These are phyloP conservation scores for Iris pallida DNA, from an alignment of 116 monocot species.

Conservation along the genomic window DNA sequence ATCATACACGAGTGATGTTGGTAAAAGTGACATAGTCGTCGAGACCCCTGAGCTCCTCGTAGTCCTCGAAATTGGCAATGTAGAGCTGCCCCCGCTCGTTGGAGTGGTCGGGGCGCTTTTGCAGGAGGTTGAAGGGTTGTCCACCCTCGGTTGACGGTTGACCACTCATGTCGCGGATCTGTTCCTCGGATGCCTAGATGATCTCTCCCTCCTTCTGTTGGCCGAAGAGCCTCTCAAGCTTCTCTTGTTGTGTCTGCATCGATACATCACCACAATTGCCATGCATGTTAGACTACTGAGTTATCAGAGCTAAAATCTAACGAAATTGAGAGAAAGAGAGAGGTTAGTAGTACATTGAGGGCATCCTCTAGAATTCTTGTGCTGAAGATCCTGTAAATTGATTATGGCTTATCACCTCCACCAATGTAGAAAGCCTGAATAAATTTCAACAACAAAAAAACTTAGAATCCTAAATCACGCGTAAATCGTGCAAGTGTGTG, in stretches of 20 bases:
- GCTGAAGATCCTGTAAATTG: conserved; percentile 43
- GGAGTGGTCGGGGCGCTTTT: conserved; percentile 23
- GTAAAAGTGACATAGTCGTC: conserved; percentile 36
- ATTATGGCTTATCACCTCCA: conserved; percentile 36
- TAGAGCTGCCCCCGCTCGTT: conserved; percentile 35
- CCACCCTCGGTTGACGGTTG: conserved; percentile 13
- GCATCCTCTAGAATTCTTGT: conserved; percentile 43
- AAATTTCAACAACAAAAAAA: too few relatives aligned
- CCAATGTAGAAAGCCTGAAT: conserved; percentile 39
- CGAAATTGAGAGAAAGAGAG: too few relatives aligned
- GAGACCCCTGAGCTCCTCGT: conserved; percentile 30
- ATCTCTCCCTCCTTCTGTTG: conserved; percentile 32
- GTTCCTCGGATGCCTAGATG: conserved; percentile 38
- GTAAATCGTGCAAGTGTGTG: too few relatives aligned
- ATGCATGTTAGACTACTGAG: too few relatives aligned
- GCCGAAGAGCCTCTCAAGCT: conserved; percentile 31
- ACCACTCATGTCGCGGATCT: conserved; percentile 31
- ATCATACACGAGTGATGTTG: conserved; percentile 45
- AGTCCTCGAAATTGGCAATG: conserved; percentile 36
- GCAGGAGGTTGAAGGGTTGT: conserved; percentile 45
- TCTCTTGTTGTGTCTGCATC: conserved; percentile 25
- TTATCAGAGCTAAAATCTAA: too few relatives aligned
- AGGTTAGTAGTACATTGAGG: conserved; percentile 41
- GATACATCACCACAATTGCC: too few relatives aligned
- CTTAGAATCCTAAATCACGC: too few relatives aligned